These are phyloP conservation scores for Termitomyces titanicus DNA, from an alignment of 768 basidiomycete genomes.

Conservation along the genomic window DNA sequence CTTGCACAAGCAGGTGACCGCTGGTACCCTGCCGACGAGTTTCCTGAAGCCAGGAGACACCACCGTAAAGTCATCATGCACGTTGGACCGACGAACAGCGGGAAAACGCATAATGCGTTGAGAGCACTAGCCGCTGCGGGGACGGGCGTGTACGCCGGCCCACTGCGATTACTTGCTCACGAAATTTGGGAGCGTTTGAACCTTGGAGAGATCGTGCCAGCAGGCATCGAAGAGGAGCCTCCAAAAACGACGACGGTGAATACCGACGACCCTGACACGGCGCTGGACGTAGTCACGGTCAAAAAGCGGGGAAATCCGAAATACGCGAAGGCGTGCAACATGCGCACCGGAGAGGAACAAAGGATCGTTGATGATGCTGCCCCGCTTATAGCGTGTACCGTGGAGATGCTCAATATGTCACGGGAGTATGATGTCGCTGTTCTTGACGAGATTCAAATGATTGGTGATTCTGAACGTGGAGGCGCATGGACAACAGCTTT, in stretches of 20 bases:
- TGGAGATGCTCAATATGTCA: slow-evolving; percentile 76
- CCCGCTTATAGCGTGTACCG: slow-evolving; percentile 74
- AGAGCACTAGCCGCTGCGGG: slow-evolving; percentile 77
- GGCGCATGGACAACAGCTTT: slow-evolving; percentile 81
- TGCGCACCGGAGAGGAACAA: slow-evolving; percentile 90
- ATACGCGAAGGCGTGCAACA: slow-evolving; percentile 70
- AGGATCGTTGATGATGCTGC: slow-evolving; percentile 60
- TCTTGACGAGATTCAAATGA: slow-evolving; percentile 97
- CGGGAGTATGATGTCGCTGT: slow-evolving; percentile 73
- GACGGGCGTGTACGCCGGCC: slow-evolving; percentile 84
- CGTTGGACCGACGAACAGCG: slow-evolving; percentile 96
- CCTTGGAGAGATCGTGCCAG: slow-evolving; percentile 79
- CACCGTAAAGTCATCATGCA: slow-evolving; percentile 87
- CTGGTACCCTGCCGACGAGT: slow-evolving; percentile 47
- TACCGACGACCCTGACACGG: slow-evolving; percentile 31
- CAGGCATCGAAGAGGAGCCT: slow-evolving; percentile 47
- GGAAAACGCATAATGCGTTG: slow-evolving; percentile 93
- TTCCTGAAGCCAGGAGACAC: slow-evolving; percentile 49
- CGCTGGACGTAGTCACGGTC: slow-evolving; percentile 28
- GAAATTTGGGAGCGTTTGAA: slow-evolving; percentile 94
- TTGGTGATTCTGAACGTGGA: slow-evolving; percentile 76
- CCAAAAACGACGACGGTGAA: slow-evolving; percentile 26
- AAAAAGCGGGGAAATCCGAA: slow-evolving; percentile 38
- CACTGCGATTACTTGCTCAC: slow-evolving; percentile 88
- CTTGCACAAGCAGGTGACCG: slow-evolving; percentile 36